These are phyloP conservation scores for Ascochyta fabae DNA, from an alignment of 2,329 filamentous ascomycete species.

Conservation along the genomic window DNA sequence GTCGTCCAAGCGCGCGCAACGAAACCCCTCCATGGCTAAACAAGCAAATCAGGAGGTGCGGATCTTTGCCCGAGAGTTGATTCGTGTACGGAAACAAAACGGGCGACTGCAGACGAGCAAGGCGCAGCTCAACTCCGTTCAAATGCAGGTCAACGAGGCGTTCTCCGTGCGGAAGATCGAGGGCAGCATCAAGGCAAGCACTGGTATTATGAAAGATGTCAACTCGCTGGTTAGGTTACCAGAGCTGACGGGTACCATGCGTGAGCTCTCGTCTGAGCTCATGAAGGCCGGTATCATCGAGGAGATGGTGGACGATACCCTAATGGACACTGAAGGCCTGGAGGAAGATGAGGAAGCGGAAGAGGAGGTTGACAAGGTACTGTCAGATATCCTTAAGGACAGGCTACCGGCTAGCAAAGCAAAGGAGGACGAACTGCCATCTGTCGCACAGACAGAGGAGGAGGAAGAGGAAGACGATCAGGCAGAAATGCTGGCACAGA, in stretches of 20 bases:
- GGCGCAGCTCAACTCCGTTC: constrained; percentile 88
- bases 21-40: constrained; percentile 76
- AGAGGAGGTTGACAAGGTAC: constrained; percentile 85
- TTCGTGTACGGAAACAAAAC: constrained; percentile 78
- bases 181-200: constrained; percentile 83
- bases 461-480: constrained; percentile 86
- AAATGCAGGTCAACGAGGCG: constrained; percentile 97
- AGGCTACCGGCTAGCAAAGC: constrained; percentile 72
- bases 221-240: constrained; percentile 85
- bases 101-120: constrained; percentile 81
- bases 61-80: constrained; percentile 85
- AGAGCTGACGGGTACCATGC: constrained; percentile 87
- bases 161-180: constrained; percentile 96
- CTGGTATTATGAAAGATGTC: constrained; percentile 96
- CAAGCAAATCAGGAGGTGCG: constrained; percentile 85
- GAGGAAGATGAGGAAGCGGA: constrained; percentile 76
- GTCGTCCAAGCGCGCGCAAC: constrained; percentile 80
- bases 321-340: constrained; percentile 73
- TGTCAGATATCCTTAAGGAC: constrained; percentile 89
- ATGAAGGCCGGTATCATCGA: constrained; percentile 96
- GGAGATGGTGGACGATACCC: constrained; percentile 89
- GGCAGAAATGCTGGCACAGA: constrained; percentile 90
- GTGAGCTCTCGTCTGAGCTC: constrained; percentile 82
- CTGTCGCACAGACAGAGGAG: constrained; percentile 62
- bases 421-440: constrained; percentile 59